Base-by-base conservation (phyloP, 208 protist genomes). In the Trichomonas vaginalis region DNA sequence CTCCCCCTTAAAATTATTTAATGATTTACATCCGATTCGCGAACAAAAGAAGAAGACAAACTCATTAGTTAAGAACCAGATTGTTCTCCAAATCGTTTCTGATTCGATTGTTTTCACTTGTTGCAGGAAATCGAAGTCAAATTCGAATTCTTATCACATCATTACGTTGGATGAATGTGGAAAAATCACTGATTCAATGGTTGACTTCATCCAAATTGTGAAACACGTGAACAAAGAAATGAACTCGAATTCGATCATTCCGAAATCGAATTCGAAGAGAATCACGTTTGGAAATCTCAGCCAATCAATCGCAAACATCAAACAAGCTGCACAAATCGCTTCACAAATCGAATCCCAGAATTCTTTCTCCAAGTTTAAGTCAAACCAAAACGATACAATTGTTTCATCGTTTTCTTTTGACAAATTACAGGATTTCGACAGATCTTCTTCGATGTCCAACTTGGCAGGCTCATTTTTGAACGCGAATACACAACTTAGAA, bases 1-100 rank as follows among this genome's bases (percentile, higher is more conserved):
- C 87, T 97, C 96, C 0, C 97, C 97, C 37, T n/a, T 62, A 23
- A 97, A 97, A 90, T 96, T 97, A 23, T 97, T 97, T 90, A 88
- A 88, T 10, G 45, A 95, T 37, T 96, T 96, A n/a, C 97, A 97
- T 96, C 97, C 51, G 47, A 39, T 23, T 90, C 95, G 47, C 56
- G 35, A 40, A 12, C n/a, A 40, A 12, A 3, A 10, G 2, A 12
- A 83, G 15, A 83, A 35, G 35, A 70, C 17, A 70, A 3, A 6
- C 2, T 70, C 6, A n/a, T 27, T 27, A 32, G 56, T 70, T 2
- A 70, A 70, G 56, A 70, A 70, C 21, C 56, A 70, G n/a, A 27
- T 70, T 70, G 17, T 70, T 6, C 17, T 70, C 21, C 56, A 70
- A 27, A 70, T 70, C 21, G n/a, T 70, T 2, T 70, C 56, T n/a